These are phyloP conservation scores for Tricholoma furcatifolium DNA, from an alignment of 768 basidiomycete species.

Conservation along the genomic window DNA sequence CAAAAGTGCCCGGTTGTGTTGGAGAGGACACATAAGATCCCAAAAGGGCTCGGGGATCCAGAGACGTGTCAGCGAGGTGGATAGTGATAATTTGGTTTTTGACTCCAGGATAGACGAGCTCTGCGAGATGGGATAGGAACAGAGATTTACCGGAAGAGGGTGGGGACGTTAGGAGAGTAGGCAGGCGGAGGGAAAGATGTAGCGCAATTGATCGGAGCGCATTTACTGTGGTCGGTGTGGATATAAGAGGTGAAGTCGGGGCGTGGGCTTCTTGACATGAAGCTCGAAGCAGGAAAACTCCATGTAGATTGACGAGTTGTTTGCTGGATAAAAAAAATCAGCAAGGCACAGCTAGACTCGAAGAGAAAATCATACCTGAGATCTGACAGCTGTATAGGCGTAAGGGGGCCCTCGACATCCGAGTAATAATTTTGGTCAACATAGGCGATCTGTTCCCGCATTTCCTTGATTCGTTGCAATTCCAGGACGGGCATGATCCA, in stretches of 20 bases:
- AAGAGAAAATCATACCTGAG: constrained; percentile 46
- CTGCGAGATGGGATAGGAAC: constrained; percentile 74
- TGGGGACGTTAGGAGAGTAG: constrained; percentile 80
- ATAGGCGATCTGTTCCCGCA: constrained; percentile 44
- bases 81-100: constrained; percentile 78
- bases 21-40: constrained; percentile 92
- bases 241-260: constrained; percentile 45
- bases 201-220: constrained; percentile 64
- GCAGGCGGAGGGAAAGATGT: constrained; percentile 65
- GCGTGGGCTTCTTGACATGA: constrained; percentile 16
- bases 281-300: constrained; percentile 61
- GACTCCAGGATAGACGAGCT: constrained; percentile 54
- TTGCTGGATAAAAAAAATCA: constrained; percentile 39
- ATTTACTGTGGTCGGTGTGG: constrained; percentile 57
- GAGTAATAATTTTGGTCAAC: constrained; percentile 46
- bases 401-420: constrained; percentile 28
- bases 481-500: constrained; percentile 84
- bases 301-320: constrained; percentile 59
- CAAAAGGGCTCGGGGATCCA: constrained; percentile 90
- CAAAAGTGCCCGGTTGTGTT: constrained; percentile 81
- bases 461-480: constrained; percentile 51
- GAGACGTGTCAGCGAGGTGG: constrained; percentile 91
- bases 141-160: constrained; percentile 89
- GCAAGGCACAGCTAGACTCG: neutral
- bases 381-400: constrained; percentile 42